phyloP scores from a whole-genome alignment of 177 flowering plant genomes.

The Vitis hybrid region DNA sequence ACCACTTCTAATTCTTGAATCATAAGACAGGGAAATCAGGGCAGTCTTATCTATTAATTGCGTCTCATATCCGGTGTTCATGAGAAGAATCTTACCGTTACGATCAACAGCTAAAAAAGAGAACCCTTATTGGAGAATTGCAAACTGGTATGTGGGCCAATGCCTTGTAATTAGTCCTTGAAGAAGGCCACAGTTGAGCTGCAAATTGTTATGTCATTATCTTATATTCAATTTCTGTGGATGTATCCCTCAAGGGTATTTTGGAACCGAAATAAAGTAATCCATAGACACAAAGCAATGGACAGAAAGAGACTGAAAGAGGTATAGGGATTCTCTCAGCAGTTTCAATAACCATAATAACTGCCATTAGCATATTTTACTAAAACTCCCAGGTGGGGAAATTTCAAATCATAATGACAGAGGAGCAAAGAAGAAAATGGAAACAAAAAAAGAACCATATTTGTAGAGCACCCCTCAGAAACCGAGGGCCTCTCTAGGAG shows the following conservation, averaged over 20 bases:
- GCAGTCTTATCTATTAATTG: too few species aligned
- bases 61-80: too few species aligned
- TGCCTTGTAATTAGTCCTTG: too few species aligned
- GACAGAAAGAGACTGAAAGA: conserved; percentile 1
- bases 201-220: too few species aligned
- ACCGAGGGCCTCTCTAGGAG: conserved; percentile 11
- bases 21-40: too few species aligned
- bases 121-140: too few species aligned
- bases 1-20: too few species aligned
- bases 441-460: background rate
- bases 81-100: too few species aligned
- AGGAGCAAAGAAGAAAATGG: background rate
- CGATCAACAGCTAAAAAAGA: too few species aligned
- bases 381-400: conserved; percentile 5
- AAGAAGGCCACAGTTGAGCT: too few species aligned
- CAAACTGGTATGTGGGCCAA: too few species aligned
- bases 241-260: conserved; percentile 3
- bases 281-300: background rate
- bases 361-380: conserved; percentile 38
- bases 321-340: background rate
- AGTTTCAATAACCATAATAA: conserved; percentile 49
- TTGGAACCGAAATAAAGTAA: background rate
- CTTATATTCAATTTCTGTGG: background rate
- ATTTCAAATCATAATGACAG: background rate
- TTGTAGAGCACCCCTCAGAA: background rate